A percentile compares a stretch with the other conserved stretches of the same genome.
These are phyloP conservation scores for Zygnema circumcarinatum DNA, from an alignment of 139 green algal species.

Conservation along the genomic window DNA sequence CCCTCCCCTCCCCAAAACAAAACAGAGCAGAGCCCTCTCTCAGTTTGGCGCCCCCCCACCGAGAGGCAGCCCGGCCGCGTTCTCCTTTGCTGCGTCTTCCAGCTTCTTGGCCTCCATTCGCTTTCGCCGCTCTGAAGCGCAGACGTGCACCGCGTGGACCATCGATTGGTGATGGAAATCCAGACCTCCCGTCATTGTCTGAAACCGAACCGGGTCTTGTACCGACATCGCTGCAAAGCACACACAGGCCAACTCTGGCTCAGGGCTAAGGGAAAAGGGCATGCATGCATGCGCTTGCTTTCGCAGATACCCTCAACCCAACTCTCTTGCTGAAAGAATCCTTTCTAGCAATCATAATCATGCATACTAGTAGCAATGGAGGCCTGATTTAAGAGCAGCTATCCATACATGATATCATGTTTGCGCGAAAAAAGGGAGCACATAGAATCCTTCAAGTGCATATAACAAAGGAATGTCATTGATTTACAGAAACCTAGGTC, in stretches of 20 bases:
- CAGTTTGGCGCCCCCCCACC: too few relatives aligned
- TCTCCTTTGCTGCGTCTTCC: slow-evolving; percentile 30
- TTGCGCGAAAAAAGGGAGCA: too few relatives aligned
- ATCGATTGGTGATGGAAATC: slow-evolving; percentile 52
- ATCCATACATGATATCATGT: neutral
- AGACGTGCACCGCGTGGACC: slow-evolving; percentile 25
- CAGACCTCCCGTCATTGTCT: slow-evolving; percentile 25
- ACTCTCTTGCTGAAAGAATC: neutral
- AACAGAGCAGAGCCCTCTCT: too few relatives aligned
- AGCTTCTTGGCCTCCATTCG: slow-evolving; percentile 43
- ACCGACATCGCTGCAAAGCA: slow-evolving; percentile 13
- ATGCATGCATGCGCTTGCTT: neutral
- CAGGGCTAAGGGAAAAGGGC: slow-evolving; percentile 1
- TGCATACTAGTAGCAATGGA: too few relatives aligned
- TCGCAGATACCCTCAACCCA: neutral
- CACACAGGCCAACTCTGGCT: neutral
- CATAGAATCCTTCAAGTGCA: too few relatives aligned
- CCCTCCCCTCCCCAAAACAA: too few relatives aligned
- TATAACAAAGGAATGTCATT: too few relatives aligned
- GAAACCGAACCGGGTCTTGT: slow-evolving; percentile 9
- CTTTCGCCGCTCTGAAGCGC: slow-evolving; percentile 43
- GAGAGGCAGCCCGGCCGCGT: too few relatives aligned
- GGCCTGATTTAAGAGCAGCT: too few relatives aligned
- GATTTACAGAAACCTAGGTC: too few relatives aligned
- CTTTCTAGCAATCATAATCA: neutral